phyloP scores from a whole-genome alignment of 2,329 filamentous ascomycete species.

The Didymella pomorum region DNA sequence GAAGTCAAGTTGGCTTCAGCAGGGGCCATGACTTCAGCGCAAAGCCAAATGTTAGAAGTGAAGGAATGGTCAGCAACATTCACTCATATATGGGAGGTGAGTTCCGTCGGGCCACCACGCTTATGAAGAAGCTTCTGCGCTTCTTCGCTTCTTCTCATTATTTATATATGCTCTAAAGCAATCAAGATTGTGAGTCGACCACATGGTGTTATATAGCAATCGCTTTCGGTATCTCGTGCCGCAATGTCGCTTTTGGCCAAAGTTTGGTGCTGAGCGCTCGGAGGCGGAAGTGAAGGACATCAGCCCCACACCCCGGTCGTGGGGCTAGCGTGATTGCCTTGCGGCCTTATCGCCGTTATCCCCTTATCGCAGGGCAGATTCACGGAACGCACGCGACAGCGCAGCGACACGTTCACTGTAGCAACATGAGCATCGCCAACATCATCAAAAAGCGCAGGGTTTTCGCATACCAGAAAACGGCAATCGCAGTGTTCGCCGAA shows the following conservation, averaged over 20 bases:
- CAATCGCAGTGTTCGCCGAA: not conserved
- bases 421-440: not conserved
- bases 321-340: slow-evolving; percentile 23
- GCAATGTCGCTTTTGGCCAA: not conserved
- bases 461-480: not conserved
- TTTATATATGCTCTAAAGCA: not conserved
- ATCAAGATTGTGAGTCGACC: not conserved
- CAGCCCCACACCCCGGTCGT: not conserved
- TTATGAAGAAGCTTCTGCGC: not conserved
- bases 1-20: too few species aligned
- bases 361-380: slow-evolving; percentile 7
- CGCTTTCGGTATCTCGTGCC: not conserved
- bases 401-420: not conserved
- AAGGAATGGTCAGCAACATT: too few species aligned
- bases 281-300: not conserved
- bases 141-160: not conserved
- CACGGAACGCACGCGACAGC: slow-evolving; percentile 1
- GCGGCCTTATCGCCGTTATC: slow-evolving; percentile 24
- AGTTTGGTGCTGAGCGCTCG: not conserved
- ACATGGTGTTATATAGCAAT: not conserved
- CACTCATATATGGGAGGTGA: too few species aligned
- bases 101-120: not conserved
- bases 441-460: not conserved
- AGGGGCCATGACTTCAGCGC: too few species aligned
- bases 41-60: too few species aligned